Evolutionary conservation across 2,329 filamentous ascomycete species (phyloP).

Genomic region (Neopestalotiopsis sp.): DNA sequence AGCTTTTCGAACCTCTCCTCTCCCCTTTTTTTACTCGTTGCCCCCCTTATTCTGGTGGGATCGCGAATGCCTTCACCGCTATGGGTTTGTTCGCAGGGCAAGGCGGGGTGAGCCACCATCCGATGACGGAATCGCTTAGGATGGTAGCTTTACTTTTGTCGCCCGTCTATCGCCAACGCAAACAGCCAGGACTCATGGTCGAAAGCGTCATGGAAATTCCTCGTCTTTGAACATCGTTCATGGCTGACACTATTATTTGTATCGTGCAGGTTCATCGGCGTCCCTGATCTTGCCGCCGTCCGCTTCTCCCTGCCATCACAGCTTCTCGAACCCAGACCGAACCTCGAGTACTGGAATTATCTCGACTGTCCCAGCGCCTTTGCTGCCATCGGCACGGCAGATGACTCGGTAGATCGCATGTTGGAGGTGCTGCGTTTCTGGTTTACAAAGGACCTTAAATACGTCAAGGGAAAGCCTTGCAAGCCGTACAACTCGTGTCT

Average conservation of each 20-base stretch:
- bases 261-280: slow-evolving; percentile 84
- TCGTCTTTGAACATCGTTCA: no score
- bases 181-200: neutral
- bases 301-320: slow-evolving; percentile 96
- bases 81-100: slow-evolving; percentile 14
- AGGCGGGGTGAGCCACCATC: slow-evolving; percentile 18
- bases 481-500: slow-evolving; percentile 98
- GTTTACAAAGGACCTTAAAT: slow-evolving; percentile 99
- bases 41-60: neutral
- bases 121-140: slow-evolving; percentile 21
- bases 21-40: neutral
- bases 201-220: no score
- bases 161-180: neutral
- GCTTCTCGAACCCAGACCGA: slow-evolving; percentile 93
- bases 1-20: neutral
- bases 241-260: neutral
- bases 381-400: slow-evolving; percentile 80
- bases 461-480: slow-evolving; percentile 97
- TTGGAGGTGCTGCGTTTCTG: slow-evolving; percentile 93
- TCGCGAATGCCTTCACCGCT: slow-evolving; percentile 20
- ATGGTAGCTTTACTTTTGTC: neutral
- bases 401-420: slow-evolving; percentile 92
- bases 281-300: slow-evolving; percentile 92
- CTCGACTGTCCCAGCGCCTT: slow-evolving; percentile 95
- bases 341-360: slow-evolving; percentile 99